Base-by-base conservation (phyloP, 2,329 filamentous ascomycete genomes). In the Pleurostoma richardsiae region DNA sequence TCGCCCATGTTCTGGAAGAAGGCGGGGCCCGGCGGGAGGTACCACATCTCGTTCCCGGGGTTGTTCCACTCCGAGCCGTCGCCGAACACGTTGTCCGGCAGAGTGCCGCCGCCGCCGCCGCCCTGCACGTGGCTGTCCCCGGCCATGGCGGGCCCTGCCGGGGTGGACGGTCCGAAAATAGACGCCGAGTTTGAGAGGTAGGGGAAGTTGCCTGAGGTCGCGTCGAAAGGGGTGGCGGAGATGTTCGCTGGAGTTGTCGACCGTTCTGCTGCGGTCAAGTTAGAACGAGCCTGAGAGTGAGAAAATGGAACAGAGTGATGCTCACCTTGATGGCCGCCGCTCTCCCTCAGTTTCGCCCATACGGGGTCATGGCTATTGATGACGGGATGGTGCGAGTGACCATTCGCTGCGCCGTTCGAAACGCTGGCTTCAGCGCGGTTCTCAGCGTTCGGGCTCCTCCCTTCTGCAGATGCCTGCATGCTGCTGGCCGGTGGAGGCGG, bases 1-100 rank as follows among this genome's bases (percentile, higher is more conserved):
- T 80, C 80, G 49, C 77, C 78, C 56, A 83, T 73, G 58, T 82
- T 84, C 56, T 84, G 80, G 62, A 82, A 85, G 48, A 85, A 80
- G 4, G 80, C 80, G 2, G 81, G 71, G 0, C 82, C 82, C 0
- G 82, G 72, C 1, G 82, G 81, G 1, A 85, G 69, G 57, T 85
- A 85, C 82, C 82, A 85, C 77, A 85, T 81, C 56, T 83, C 80
- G 56, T 74, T 76, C 49, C 73, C 71, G 4, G 74, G 67, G 48
- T 71, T 73, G 47, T 69, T 69, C 79, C 79, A 82, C 44, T 80
- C 78, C 2, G 59, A 57, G 6, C 56, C 59, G 44, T 78, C 69
- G 28, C 61, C 59, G 44, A 79, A 77, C 10, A 77, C 62, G 45
- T 65, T 68, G 38, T 67, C 45, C 44, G 31, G 46, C 45, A 28